Evolutionary conservation across 345 rosid genomes (phyloP), one percentile per base, ranked within the genome.

Genomic region (Lagerstroemia speciosa): DNA sequence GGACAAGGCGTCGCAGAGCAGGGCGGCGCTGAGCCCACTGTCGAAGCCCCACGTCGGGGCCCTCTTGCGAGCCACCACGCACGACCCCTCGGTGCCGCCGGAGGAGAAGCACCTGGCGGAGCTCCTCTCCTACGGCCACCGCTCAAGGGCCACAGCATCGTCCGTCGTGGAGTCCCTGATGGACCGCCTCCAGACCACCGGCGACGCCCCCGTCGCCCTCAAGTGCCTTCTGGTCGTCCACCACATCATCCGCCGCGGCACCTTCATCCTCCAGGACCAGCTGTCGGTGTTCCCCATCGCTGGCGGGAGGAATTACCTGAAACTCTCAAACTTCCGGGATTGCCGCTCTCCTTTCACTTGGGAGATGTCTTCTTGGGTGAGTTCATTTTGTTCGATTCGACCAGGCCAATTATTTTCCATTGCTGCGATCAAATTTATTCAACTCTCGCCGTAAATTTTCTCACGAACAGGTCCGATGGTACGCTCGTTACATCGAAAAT

Each of bases 141-240:
- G 89, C 70, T 90, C 98, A 64, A 86, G 97, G 75, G 83, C 81
- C 85, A 86, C 88, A 69, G 93, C 96, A 4, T 40, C 92, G 61
- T 70, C 87, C 30, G 89, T 83, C 55, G 75, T 93, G 3, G 88
- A 84, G 41, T 78, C 88, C 24, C 83, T 93, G 38, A 88, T 93
- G 97, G 90, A 88, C 74, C 96, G 98, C 40, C 93, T 93, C 67
- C 95, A 90, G 64, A 81, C 84, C n/a, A 90, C 98, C 53, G 73
- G 66, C 19, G 90, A 88, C 62, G 82, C 97, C 70, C 75, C 86
- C 66, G 97, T 93, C 14, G 91, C 97, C 55, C 65, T 87, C 76
- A 93, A 93, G 80, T 87, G 92, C 69, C 83, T 93, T 22, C 71
- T 86, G 79, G 67, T 78, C 34, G 80, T 85, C 31, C 98, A 90